Conservation (phyloP, 352 stramenopile genomes). For the Pythium sukuiense region DNA sequence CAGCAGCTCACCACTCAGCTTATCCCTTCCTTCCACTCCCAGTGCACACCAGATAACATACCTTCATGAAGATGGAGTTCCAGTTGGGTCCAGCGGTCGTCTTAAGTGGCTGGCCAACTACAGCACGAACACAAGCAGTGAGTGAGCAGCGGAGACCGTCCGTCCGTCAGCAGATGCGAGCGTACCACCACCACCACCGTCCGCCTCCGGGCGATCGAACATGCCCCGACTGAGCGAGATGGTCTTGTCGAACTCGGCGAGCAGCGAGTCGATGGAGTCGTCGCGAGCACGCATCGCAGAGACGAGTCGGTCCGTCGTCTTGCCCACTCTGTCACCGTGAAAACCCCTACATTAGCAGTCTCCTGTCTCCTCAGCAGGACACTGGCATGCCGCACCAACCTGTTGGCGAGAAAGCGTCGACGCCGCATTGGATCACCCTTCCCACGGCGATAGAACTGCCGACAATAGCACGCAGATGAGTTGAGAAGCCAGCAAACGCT, state of each 20-base stretch:
- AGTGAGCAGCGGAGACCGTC: not conserved
- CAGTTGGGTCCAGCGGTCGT: not conserved
- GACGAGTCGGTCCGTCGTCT: constrained; percentile 59
- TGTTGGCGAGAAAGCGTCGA: constrained; percentile 64
- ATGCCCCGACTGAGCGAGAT: constrained; percentile 64
- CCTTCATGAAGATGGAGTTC: constrained; percentile 5
- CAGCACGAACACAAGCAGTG: constrained; percentile 28
- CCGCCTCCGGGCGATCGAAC: constrained; percentile 52
- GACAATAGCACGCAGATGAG: not conserved
- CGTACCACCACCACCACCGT: constrained; percentile 24
- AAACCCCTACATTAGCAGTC: not conserved
- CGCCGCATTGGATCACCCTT: constrained; percentile 55
- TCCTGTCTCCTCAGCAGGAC: not conserved
- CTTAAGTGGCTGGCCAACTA: constrained; percentile 29
- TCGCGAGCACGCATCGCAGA: constrained; percentile 55
- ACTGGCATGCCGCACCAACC: constrained; percentile 24
- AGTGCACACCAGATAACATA: not conserved
- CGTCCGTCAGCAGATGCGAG: not conserved
- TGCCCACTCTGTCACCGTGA: constrained; percentile 40
- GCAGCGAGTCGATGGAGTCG: constrained; percentile 82
- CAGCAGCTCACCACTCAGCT: not conserved
- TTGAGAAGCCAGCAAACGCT: not conserved
- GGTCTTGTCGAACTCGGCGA: constrained; percentile 74
- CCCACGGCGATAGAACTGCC: constrained; percentile 66
- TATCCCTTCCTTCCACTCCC: not conserved